A percentile compares a stretch with the other conserved stretches of the same genome.
These are phyloP conservation scores for Canavalia ensiformis DNA, from an alignment of 306 rosid genomes.

Conservation along the genomic window DNA sequence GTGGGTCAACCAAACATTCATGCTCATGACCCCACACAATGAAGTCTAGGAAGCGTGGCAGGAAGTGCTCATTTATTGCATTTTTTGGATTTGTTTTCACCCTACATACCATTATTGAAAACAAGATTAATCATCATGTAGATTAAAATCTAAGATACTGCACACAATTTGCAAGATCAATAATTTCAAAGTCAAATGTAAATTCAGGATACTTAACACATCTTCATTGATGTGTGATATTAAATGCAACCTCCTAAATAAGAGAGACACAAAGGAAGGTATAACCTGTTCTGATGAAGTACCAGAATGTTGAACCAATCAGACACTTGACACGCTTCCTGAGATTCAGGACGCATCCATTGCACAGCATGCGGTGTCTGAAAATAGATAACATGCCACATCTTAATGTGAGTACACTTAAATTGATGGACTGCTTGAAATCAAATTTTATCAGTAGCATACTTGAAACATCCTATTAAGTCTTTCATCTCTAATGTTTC, in stretches of 20 bases:
- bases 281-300: constrained; percentile 99
- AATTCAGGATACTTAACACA: constrained; percentile 33
- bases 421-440: constrained; percentile 43
- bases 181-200: constrained; percentile 37
- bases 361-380: constrained; percentile 99
- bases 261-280: constrained; percentile 37
- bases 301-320: constrained; percentile 98
- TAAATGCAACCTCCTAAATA: constrained; percentile 29
- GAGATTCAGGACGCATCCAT: constrained; percentile 98
- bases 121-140: constrained; percentile 42
- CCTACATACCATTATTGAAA: constrained; percentile 61
- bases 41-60: constrained; percentile 96
- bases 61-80: constrained; percentile 96
- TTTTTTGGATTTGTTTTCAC: constrained; percentile 98
- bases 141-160: constrained; percentile 34
- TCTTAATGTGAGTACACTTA: constrained; percentile 39
- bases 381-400: constrained; percentile 44
- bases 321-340: constrained; percentile 83
- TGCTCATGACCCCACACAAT: constrained; percentile 99
- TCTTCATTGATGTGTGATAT: constrained; percentile 29
- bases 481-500: constrained; percentile 97
- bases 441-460: constrained; percentile 39
- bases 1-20: constrained; percentile 96
- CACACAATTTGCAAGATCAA: constrained; percentile 41
- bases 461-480: constrained; percentile 99